Evolutionary conservation across 257 asterid species (phyloP).

Genomic region (Lycium ferocissimum): DNA sequence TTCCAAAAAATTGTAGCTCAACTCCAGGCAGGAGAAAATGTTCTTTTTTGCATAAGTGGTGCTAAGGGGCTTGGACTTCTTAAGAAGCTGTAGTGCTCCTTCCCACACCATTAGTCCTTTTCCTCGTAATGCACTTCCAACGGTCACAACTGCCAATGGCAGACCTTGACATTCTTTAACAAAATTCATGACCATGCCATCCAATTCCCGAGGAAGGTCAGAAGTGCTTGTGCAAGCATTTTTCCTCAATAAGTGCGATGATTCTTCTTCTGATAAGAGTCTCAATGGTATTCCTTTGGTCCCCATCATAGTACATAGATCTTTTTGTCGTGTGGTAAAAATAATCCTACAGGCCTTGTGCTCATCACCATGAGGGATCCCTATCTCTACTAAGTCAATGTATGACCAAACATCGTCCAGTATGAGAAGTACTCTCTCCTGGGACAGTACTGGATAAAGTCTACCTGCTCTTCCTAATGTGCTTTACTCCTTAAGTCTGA

Average conservation of each 20-base stretch:
- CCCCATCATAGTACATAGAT: no score
- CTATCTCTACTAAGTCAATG: no score
- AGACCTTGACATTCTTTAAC: slow-evolving; percentile 29
- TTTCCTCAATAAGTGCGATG: slow-evolving; percentile 10
- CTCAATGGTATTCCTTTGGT: no score
- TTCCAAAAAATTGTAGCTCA: slow-evolving; percentile 25
- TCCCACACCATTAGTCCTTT: slow-evolving; percentile 13
- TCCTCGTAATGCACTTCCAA: slow-evolving; percentile 1
- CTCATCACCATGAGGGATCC: no score
- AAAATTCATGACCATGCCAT: not conserved
- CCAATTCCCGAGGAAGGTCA: not conserved
- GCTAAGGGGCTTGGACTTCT: slow-evolving; percentile 19
- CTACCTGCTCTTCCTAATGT: no score
- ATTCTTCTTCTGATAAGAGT: not conserved
- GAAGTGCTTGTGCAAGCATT: not conserved
- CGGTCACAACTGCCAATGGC: slow-evolving; percentile 25
- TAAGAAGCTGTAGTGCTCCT: slow-evolving; percentile 22
- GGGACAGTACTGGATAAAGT: no score
- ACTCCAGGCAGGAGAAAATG: slow-evolving; percentile 23
- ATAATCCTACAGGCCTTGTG: no score
- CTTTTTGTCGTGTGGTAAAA: no score
- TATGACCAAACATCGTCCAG: no score
- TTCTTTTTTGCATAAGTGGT: not conserved
- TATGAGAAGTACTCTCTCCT: no score
- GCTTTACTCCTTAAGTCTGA: no score